A percentile compares a stretch with the other conserved stretches of the same genome.
Conservation (phyloP, 495 filamentous ascomycete species). For the Hypoxylon fragiforme region DNA sequence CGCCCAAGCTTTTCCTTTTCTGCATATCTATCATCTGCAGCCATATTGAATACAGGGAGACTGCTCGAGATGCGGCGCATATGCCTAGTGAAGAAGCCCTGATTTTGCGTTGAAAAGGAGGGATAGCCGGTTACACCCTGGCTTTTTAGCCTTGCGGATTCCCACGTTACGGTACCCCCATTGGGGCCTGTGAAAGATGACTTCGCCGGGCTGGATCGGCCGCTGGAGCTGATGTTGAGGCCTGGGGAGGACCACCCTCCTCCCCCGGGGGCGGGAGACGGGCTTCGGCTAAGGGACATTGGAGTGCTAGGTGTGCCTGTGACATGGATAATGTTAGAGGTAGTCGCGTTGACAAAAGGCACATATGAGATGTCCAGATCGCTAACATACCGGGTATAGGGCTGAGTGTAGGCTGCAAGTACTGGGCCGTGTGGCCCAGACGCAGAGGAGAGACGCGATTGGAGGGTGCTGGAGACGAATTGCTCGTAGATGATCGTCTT, state of each 20-base stretch:
- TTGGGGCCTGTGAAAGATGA: slow-evolving; percentile 50
- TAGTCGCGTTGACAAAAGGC: slow-evolving; percentile 5
- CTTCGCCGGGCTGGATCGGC: slow-evolving; percentile 65
- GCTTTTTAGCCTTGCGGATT: slow-evolving; percentile 76
- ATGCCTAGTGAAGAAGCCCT: slow-evolving; percentile 79
- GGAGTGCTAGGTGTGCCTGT: slow-evolving; percentile 51
- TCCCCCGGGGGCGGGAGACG: slow-evolving; percentile 76
- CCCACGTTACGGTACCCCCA: slow-evolving; percentile 73
- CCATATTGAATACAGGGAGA: slow-evolving; percentile 68
- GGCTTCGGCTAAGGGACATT: slow-evolving; percentile 86
- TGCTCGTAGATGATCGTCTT: slow-evolving; percentile 42
- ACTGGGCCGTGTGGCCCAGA: slow-evolving; percentile 46
- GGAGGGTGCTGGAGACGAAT: slow-evolving; percentile 37
- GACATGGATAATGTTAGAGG: slow-evolving; percentile 16
- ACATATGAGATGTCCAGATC: slow-evolving; percentile 8
- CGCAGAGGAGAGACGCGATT: slow-evolving; percentile 37
- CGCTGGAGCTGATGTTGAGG: slow-evolving; percentile 67
- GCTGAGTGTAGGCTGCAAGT: slow-evolving; percentile 40
- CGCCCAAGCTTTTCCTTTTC: slow-evolving; percentile 78
- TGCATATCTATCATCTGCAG: slow-evolving; percentile 50
- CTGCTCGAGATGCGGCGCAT: slow-evolving; percentile 73
- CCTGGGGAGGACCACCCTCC: slow-evolving; percentile 90
- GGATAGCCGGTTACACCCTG: slow-evolving; percentile 68
- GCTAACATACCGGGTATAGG: slow-evolving; percentile 48
- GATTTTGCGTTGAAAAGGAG: slow-evolving; percentile 77